Percentiles rank a stretch among this genome's conserved stretches.
phyloP scores from a whole-genome alignment of 2,329 filamentous ascomycete genomes.

The Acephala macrosclerotiorum region DNA sequence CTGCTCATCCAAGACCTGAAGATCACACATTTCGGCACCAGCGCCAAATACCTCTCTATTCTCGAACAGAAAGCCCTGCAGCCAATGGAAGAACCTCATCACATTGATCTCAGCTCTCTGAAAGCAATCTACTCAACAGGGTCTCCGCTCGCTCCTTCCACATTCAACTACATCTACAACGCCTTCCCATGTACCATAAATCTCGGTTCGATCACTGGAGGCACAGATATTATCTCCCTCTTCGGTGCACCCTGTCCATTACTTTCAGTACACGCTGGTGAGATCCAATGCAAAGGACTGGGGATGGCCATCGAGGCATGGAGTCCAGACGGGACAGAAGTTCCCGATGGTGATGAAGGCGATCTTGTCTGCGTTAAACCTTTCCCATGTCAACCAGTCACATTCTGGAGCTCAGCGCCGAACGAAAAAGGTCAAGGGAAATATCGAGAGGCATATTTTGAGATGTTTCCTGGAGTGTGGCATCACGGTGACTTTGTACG shows the following conservation, averaged over 20 bases:
- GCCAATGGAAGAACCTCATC: conserved; percentile 55
- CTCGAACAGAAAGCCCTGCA: conserved; percentile 80
- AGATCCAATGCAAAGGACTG: conserved; percentile 80
- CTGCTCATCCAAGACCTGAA: conserved; percentile 79
- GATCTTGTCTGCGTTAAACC: conserved; percentile 87
- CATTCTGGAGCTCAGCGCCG: conserved; percentile 81
- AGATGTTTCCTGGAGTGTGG: conserved; percentile 81
- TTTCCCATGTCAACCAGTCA: conserved; percentile 90
- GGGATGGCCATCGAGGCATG: conserved; percentile 78
- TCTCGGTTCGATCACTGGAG: conserved; percentile 91
- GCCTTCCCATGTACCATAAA: conserved; percentile 84
- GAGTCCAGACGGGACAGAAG: conserved; percentile 52
- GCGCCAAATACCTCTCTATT: conserved; percentile 89
- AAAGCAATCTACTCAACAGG: conserved; percentile 94
- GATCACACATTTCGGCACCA: conserved; percentile 95
- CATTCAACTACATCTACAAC: conserved; percentile 87
- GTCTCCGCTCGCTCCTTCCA: conserved; percentile 89
- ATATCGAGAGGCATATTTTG: conserved; percentile 88
- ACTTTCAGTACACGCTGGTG: conserved; percentile 73
- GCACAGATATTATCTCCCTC: conserved; percentile 94
- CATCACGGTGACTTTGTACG: conserved; percentile 93
- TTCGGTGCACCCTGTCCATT: conserved; percentile 87
- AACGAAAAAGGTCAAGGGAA: conserved; percentile 59
- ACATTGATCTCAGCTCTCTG: conserved; percentile 67
- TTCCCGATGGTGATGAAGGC: conserved; percentile 71